Evolutionary conservation across 2,329 filamentous ascomycete species (phyloP), one percentile per base, ranked within the genome.

Genomic region (Ceratocystiopsis sp.): DNA sequence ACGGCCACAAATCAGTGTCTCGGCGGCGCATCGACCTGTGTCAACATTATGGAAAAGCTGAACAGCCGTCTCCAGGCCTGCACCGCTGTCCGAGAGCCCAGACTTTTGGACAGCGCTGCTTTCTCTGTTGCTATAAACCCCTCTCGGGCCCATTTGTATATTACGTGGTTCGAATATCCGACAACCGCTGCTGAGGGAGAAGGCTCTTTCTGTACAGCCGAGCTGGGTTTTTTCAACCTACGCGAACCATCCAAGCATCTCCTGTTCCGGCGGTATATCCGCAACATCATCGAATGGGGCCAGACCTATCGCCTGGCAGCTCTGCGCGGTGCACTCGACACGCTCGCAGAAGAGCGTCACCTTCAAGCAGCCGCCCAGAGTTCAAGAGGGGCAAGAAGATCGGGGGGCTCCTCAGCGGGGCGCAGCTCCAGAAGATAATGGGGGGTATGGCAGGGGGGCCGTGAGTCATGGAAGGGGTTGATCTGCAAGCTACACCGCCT

Each of bases 261-360:
- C 2, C 46, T 54, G 9, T 59, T 64, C 39, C 54, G 55, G 41
- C 56, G 52, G 29, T 51, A 53, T 37, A 54, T 61, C 19, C 52
- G 42, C 9, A 61, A 60, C 37, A 61, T 62, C n/a, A 49, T 61
- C 9, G 58, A 61, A 39, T 61, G 57, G 58, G 59, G 57, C 17
- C 9, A 17, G 17, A 16, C 8, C 10, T 12, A 37, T 17, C 36
- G 36, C 11, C 36, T 37, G 36, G 36, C 36, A 37, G 36, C 17
- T 37, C 17, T 21, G 18, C 12, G 36, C 16, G 6, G 36, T 17
- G 18, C 14, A 21, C 8, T 21, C 4, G 21, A 21, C 21, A 21
- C 21, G 21, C 21, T 21, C 4, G 21, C 21, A 21, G 21, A 21
- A 21, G 21, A 21, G 8, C 21, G 21, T 4, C 21, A 8, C 8